Percentiles rank a stretch among this genome's conserved stretches.
phyloP scores from a whole-genome alignment of 2,329 filamentous ascomycete genomes.

The Fusarium camptoceras region DNA sequence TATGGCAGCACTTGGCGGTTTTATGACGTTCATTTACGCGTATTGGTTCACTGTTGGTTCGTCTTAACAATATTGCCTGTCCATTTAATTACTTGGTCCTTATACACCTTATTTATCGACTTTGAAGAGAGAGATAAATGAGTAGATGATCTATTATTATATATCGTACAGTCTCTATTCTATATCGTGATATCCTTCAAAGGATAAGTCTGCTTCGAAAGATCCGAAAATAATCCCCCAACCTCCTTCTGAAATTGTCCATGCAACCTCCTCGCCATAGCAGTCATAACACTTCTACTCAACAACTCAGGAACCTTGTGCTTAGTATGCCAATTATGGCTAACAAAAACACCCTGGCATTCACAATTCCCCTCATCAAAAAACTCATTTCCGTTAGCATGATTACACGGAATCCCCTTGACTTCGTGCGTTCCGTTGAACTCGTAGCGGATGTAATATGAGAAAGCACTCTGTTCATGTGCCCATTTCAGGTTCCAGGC shows the following conservation, averaged over 20 bases:
- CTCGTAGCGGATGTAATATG: slow-evolving; percentile 19
- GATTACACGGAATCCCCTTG: slow-evolving; percentile 11
- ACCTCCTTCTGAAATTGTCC: slow-evolving; percentile 14
- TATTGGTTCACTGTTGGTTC: fast-evolving
- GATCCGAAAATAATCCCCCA: background rate
- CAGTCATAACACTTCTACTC: slow-evolving; percentile 27
- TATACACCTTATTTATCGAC: no score
- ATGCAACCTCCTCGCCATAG: slow-evolving; percentile 11
- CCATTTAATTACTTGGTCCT: no score
- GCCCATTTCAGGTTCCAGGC: slow-evolving; percentile 20
- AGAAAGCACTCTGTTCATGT: slow-evolving; percentile 15
- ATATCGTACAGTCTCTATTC: no score
- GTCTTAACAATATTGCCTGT: no score
- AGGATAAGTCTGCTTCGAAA: slow-evolving; percentile 1
- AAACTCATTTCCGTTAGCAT: slow-evolving; percentile 17
- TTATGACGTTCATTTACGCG: background rate
- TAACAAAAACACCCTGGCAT: slow-evolving; percentile 15
- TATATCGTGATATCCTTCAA: background rate
- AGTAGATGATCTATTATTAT: no score
- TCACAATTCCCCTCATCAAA: background rate
- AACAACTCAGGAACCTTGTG: slow-evolving; percentile 14
- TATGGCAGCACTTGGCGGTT: background rate
- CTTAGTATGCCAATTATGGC: slow-evolving; percentile 22
- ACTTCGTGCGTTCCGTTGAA: slow-evolving; percentile 14
- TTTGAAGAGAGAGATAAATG: no score